Percentiles rank a stretch among this genome's conserved stretches.
Conservation (phyloP, 176 grass and related monocot species). For the Oryza nivara region DNA sequence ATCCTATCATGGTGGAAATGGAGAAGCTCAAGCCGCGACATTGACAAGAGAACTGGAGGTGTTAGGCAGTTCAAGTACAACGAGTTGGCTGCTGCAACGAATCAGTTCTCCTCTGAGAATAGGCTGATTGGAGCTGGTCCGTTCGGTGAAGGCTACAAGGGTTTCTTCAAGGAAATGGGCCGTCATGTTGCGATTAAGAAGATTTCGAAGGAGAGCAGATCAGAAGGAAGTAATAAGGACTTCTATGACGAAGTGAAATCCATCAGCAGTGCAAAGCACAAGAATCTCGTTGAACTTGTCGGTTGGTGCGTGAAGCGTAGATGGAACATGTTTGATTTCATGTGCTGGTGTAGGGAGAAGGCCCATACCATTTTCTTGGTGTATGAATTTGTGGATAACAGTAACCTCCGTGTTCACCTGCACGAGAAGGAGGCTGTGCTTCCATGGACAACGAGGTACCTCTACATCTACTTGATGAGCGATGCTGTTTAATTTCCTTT, state of each 20-base stretch:
- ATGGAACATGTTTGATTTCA: not conserved
- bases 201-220: not conserved
- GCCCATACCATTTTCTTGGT: not conserved
- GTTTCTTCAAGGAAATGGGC: not conserved
- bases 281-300: not conserved
- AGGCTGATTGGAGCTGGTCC: not conserved
- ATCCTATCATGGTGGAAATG: not conserved
- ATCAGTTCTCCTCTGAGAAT: not conserved
- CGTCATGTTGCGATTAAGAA: not conserved
- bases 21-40: not conserved
- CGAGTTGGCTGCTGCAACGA: not conserved
- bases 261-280: not conserved
- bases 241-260: not conserved
- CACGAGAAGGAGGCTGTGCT: not conserved
- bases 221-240: not conserved
- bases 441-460: not conserved
- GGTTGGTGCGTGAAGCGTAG: not conserved
- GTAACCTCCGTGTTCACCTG: not conserved
- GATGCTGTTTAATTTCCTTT: no score
- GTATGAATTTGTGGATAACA: not conserved
- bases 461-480: no score
- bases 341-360: not conserved
- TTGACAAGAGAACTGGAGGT: not conserved
- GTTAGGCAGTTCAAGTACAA: not conserved
- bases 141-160: not conserved